These are phyloP conservation scores for Trametes cingulata DNA, from an alignment of 768 basidiomycete genomes.

Conservation along the genomic window DNA sequence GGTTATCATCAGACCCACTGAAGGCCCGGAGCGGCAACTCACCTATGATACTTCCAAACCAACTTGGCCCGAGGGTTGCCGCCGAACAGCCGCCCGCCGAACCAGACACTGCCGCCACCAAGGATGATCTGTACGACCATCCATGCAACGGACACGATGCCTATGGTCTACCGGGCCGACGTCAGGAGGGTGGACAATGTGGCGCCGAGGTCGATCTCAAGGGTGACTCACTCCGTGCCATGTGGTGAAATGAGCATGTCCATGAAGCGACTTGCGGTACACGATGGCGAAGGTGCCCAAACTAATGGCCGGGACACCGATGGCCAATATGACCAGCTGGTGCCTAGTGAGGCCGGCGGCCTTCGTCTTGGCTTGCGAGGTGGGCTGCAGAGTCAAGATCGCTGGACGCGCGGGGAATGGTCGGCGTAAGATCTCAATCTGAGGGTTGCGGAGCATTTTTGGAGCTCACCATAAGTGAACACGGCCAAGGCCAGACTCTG, in stretches of 20 bases:
- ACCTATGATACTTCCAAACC: slow-evolving; percentile 87
- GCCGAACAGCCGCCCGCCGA: slow-evolving; percentile 65
- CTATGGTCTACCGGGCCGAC: slow-evolving; percentile 46
- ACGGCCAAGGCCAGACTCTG: slow-evolving; percentile 35
- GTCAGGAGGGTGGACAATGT: neutral
- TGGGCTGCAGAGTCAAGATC: slow-evolving; percentile 75
- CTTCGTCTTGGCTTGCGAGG: slow-evolving; percentile 64
- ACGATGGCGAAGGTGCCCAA: slow-evolving; percentile 63
- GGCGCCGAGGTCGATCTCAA: slow-evolving; percentile 6
- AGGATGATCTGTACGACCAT: slow-evolving; percentile 58
- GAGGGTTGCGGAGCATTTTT: neutral
- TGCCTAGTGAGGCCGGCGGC: slow-evolving; percentile 69
- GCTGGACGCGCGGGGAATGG: slow-evolving; percentile 40
- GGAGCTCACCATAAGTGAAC: slow-evolving; percentile 45
- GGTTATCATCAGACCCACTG: neutral
- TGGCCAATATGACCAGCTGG: slow-evolving; percentile 56
- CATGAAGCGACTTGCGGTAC: slow-evolving; percentile 57
- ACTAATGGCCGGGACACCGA: slow-evolving; percentile 58
- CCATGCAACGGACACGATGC: slow-evolving; percentile 63
- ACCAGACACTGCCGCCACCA: slow-evolving; percentile 82
- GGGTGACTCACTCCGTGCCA: slow-evolving; percentile 69
- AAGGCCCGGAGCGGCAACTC: slow-evolving; percentile 2
- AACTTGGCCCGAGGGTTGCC: slow-evolving; percentile 70
- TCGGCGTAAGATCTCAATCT: neutral
- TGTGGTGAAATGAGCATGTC: slow-evolving; percentile 59